phyloP scores from a whole-genome alignment of 495 filamentous ascomycete genomes.

The Hypoxylon crocopeplum region DNA sequence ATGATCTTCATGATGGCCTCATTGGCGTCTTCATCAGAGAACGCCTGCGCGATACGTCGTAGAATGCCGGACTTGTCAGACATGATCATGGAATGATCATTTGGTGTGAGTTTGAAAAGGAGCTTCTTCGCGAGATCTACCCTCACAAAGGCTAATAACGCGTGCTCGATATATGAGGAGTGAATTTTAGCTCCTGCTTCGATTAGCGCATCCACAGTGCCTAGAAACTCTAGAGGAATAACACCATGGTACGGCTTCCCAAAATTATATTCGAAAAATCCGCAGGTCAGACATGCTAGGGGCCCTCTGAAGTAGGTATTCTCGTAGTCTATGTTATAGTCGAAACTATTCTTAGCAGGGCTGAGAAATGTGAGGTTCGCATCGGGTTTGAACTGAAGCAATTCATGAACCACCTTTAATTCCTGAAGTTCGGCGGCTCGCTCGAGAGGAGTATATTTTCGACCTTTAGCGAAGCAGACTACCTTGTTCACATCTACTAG shows the following conservation, averaged over 20 bases:
- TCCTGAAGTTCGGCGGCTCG: constrained; percentile 9
- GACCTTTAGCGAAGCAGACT: background rate
- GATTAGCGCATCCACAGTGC: constrained; percentile 8
- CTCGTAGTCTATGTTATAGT: no score
- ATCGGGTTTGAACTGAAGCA: constrained; percentile 8
- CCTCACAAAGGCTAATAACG: background rate
- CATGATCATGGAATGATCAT: background rate
- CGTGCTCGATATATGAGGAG: background rate
- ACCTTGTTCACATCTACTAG: constrained; percentile 15
- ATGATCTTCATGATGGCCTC: constrained; percentile 7
- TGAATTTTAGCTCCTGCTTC: background rate
- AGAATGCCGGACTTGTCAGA: background rate
- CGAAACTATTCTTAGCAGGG: no score
- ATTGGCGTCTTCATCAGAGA: background rate
- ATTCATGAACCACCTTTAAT: constrained; percentile 10
- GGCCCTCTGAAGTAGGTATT: background rate
- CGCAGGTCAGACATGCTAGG: background rate
- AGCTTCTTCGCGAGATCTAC: constrained; percentile 17
- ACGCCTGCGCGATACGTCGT: background rate
- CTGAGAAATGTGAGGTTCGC: background rate
- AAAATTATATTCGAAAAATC: background rate
- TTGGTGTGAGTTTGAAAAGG: background rate
- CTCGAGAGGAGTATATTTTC: constrained; percentile 13
- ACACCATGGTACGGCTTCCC: background rate
- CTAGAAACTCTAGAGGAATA: constrained; percentile 4